A percentile compares a stretch with the other conserved stretches of the same genome.
Conservation (phyloP, 140 eudicot species). For the Flaveria floridana region DNA sequence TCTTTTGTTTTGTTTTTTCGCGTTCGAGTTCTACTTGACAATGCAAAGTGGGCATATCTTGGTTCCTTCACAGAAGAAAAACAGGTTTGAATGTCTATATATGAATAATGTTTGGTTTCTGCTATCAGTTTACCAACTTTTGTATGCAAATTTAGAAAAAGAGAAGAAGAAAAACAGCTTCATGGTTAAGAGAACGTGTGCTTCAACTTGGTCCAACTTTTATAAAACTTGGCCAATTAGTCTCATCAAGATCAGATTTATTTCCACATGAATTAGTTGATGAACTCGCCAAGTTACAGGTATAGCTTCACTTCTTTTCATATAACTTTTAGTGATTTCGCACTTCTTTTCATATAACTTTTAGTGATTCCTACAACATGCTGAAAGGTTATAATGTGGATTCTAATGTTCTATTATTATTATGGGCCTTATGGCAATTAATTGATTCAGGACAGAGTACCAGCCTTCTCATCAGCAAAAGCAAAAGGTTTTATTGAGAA, state of each 20-base stretch:
- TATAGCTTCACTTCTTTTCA: conserved; percentile 26
- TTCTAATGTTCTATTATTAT: conserved; percentile 8
- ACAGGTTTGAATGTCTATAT: conserved; percentile 49
- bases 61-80: conserved; percentile 92
- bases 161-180: conserved; percentile 78
- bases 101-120: background rate
- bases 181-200: conserved; percentile 80
- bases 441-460: conserved; percentile 80
- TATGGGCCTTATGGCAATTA: conserved; percentile 12
- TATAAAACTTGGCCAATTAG: conserved; percentile 85
- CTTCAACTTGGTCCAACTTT: conserved; percentile 95
- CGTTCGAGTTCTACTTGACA: conserved; percentile 78
- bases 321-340: conserved; percentile 8
- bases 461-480: conserved; percentile 83
- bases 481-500: conserved; percentile 66
- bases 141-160: conserved; percentile 41
- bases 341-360: conserved; percentile 9
- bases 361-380: conserved; percentile 9
- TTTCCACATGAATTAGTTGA: conserved; percentile 92
- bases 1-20: conserved; percentile 80
- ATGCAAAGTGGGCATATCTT: conserved; percentile 80
- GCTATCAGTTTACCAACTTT: conserved; percentile 13
- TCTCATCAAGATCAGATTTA: conserved; percentile 92
- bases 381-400: conserved; percentile 14
- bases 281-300: conserved; percentile 97